Conservation (phyloP, 1,284 basidiomycete genomes). For the Microbotryum saponariae region DNA sequence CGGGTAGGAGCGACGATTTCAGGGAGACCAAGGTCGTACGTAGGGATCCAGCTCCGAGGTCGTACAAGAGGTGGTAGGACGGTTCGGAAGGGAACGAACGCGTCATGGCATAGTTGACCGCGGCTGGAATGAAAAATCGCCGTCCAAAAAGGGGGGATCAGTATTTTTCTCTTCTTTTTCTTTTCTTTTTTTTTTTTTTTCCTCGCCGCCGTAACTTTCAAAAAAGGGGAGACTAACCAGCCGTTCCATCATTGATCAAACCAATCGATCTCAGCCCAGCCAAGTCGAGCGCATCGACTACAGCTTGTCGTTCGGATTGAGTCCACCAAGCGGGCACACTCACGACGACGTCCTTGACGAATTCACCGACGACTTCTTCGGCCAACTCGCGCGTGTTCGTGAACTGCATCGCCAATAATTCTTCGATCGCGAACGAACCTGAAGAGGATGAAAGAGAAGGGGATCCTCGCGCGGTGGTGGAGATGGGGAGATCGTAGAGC, state of each 20-base stretch:
- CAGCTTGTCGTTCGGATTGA: conserved; percentile 76
- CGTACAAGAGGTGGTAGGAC: conserved; percentile 79
- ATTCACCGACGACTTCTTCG: conserved; percentile 64
- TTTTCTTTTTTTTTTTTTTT: not conserved
- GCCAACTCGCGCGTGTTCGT: conserved; percentile 83
- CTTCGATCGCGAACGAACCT: conserved; percentile 54
- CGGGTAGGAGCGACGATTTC: conserved; percentile 47
- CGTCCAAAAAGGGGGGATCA: too few relatives aligned
- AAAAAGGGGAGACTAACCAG: conserved; percentile 41
- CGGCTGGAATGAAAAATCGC: conserved; percentile 47
- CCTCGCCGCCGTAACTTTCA: not conserved
- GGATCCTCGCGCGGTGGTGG: conserved; percentile 56
- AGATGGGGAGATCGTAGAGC: conserved; percentile 56
- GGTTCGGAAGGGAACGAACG: conserved; percentile 58
- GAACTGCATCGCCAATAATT: conserved; percentile 90
- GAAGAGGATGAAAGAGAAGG: conserved; percentile 50
- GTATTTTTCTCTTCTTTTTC: too few relatives aligned
- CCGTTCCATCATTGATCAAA: conserved; percentile 86
- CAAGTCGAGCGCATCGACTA: conserved; percentile 83
- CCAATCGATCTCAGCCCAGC: conserved; percentile 75
- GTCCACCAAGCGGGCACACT: conserved; percentile 77
- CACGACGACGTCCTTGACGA: conserved; percentile 69
- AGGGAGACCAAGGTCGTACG: conserved; percentile 81
- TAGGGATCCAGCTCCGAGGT: conserved; percentile 81
- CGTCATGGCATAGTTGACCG: conserved; percentile 94